Evolutionary conservation across 2,329 filamentous ascomycete genomes (phyloP).

Genomic region (Sporothrix pallida): DNA sequence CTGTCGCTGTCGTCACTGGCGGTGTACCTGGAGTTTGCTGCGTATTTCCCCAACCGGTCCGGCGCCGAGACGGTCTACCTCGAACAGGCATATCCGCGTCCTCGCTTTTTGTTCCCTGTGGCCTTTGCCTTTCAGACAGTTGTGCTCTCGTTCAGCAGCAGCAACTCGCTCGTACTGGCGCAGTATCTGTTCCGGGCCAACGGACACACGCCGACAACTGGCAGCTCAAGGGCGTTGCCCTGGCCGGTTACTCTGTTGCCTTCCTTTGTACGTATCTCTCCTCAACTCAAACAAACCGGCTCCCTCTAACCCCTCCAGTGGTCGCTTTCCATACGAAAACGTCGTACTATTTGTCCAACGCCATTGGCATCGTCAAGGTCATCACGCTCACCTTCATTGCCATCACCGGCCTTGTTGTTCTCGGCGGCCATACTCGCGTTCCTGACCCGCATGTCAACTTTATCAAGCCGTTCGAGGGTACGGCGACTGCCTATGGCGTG

Average conservation of each 20-base stretch:
- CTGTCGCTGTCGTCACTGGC: conserved; percentile 61
- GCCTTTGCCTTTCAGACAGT: conserved; percentile 69
- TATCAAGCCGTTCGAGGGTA: conserved; percentile 58
- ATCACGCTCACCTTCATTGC: conserved; percentile 63
- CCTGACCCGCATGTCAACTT: conserved; percentile 61
- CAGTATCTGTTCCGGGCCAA: conserved; percentile 66
- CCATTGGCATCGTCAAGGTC: conserved; percentile 62
- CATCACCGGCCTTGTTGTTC: conserved; percentile 63
- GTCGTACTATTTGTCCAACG: conserved; percentile 59
- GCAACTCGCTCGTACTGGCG: conserved; percentile 68
- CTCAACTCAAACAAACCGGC: no score
- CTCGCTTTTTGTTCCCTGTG: conserved; percentile 67
- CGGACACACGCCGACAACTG: conserved; percentile 58
- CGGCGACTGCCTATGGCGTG: conserved; percentile 52
- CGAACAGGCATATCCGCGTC: conserved; percentile 69
- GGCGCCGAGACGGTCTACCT: conserved; percentile 71
- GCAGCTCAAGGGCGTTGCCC: conserved; percentile 70
- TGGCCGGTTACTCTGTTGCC: conserved; percentile 67
- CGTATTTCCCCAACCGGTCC: conserved; percentile 70
- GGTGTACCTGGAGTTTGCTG: conserved; percentile 67
- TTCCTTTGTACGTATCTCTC: conserved; percentile 53
- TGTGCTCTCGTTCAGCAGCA: conserved; percentile 68
- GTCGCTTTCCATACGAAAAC: conserved; percentile 58
- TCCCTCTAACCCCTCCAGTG: neutral
- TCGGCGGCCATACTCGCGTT: conserved; percentile 59